Evolutionary conservation across 768 basidiomycete species (phyloP).

Genomic region (Rhizopogon vulgaris): DNA sequence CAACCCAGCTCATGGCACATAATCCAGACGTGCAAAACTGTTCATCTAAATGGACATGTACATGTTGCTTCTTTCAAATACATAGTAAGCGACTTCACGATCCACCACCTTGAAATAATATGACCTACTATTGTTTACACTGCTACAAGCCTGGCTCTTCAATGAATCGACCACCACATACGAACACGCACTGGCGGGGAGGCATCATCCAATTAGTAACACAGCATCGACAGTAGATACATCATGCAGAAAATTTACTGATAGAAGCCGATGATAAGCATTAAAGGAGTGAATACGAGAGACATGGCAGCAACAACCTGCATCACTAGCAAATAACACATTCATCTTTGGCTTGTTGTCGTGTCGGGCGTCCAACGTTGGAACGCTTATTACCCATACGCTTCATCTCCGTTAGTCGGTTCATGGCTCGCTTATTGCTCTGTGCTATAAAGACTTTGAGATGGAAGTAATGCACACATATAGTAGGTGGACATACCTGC

Average conservation of each 20-base stretch:
- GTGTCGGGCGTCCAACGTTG: conserved; percentile 78
- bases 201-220: neutral
- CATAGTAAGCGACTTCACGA: too few relatives aligned
- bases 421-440: conserved; percentile 98
- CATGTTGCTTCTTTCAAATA: too few relatives aligned
- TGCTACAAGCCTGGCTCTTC: too few relatives aligned
- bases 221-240: conserved; percentile 14
- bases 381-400: conserved; percentile 75
- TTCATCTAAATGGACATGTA: too few relatives aligned
- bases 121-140: too few relatives aligned
- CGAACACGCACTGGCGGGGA: too few relatives aligned
- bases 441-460: conserved; percentile 54
- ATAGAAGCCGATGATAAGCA: neutral
- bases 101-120: too few relatives aligned
- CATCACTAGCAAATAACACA: conserved; percentile 66
- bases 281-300: neutral
- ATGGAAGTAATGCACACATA: neutral
- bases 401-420: conserved; percentile 91
- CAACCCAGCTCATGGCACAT: too few relatives aligned
- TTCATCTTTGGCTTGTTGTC: conserved; percentile 91
- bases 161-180: too few relatives aligned
- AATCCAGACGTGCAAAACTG: too few relatives aligned
- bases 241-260: neutral
- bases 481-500: conserved; percentile 60
- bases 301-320: neutral